Evolutionary conservation across 306 rosid genomes (phyloP).

Genomic region (Acmispon strigosus): DNA sequence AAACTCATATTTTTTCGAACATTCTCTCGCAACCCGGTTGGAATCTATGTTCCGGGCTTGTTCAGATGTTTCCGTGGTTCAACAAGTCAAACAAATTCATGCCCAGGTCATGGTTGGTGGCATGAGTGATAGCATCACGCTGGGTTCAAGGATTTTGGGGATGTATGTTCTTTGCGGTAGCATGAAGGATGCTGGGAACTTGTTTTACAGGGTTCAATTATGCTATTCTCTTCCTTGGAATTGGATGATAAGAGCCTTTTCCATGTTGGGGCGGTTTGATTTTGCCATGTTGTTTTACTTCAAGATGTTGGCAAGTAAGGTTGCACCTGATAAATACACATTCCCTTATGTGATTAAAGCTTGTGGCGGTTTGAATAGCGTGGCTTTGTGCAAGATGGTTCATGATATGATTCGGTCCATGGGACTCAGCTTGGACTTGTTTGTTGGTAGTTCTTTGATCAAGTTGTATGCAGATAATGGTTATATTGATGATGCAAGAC

Average conservation of each 20-base stretch:
- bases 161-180: slow-evolving; percentile 59
- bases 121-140: slow-evolving; percentile 2
- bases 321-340: slow-evolving; percentile 83
- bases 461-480: slow-evolving; percentile 62
- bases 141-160: slow-evolving; percentile 49
- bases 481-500: slow-evolving; percentile 46
- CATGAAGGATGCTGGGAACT: slow-evolving; percentile 44
- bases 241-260: slow-evolving; percentile 74
- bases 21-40: slow-evolving; percentile 29
- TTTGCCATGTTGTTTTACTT: slow-evolving; percentile 60
- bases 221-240: slow-evolving; percentile 62
- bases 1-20: slow-evolving; percentile 4
- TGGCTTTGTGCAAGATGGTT: slow-evolving; percentile 48
- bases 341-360: slow-evolving; percentile 77
- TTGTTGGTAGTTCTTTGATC: slow-evolving; percentile 66
- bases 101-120: slow-evolving; percentile 50
- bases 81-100: slow-evolving; percentile 59
- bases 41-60: slow-evolving; percentile 41
- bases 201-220: slow-evolving; percentile 49
- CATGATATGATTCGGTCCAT: slow-evolving; percentile 28
- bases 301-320: slow-evolving; percentile 62
- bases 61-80: slow-evolving; percentile 36
- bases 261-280: slow-evolving; percentile 48
- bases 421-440: slow-evolving; percentile 61
- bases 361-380: slow-evolving; percentile 59